Base-by-base conservation (phyloP, 306 rosid genomes). In the Aeschynomene evenia region DNA sequence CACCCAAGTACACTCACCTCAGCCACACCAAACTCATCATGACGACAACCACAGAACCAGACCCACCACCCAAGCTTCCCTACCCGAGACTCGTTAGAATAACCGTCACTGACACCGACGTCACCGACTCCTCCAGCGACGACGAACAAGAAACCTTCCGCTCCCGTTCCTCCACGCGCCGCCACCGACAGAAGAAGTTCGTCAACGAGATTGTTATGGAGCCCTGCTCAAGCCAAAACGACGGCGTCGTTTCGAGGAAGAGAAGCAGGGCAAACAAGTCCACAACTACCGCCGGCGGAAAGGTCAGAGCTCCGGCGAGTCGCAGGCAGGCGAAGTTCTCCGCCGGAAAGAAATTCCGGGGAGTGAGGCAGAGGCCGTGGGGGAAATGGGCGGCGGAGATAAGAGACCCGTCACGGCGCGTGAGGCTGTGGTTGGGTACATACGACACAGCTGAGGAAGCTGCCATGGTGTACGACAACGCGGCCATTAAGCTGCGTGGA, bases 351-450 rank as follows among this genome's bases (percentile, higher is more conserved):
- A 94, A 94, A 82, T 94, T 83, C 75, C 79, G 99, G 0, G 99
- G 99, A 19, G 99, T 94, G 45, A 84, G 99, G 10, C 99, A 94
- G 70, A 74, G 99, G 70, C 99, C 99, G 0, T 94, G 99, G 99
- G 99, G 99, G 1, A 94, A 94, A 88, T 94, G 99, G 99, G 99
- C 97, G 4, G 99, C 99, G 3, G 99, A 94, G 78, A 94, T 94
- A 62, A 83, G 99, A 65, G 99, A 94, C 72, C 99, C 99, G 0
- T 57, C 85, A 19, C 72, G 95, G 36, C 92, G 99, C 2, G 97
- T 94, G 5, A 90, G 99, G 69, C 37, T 94, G 43, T 94, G 99
- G 99, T 57, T 94, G 6, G 99, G 99, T 0, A 94, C 99, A 2
- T 94, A 81, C 64, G 89, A 94, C 61, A 88, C 99, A 2, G 99